Evolutionary conservation across 257 asterid species (phyloP).

Genomic region (Rhazya stricta): DNA sequence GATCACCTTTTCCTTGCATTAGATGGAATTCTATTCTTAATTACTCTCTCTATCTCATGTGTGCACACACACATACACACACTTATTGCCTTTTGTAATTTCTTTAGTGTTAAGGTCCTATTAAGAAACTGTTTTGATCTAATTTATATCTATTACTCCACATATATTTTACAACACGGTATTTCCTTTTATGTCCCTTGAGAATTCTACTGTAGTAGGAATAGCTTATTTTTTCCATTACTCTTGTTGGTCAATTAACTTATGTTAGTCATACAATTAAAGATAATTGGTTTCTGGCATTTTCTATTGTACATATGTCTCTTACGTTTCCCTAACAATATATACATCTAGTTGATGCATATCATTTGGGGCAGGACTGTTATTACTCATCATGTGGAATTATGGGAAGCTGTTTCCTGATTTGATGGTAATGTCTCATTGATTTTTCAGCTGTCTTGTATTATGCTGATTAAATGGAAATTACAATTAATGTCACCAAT

Average conservation of each 20-base stretch:
- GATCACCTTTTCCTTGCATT: neutral
- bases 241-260: too few relatives aligned
- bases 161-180: too few relatives aligned
- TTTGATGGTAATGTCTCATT: constrained; percentile 1
- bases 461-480: neutral
- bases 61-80: too few relatives aligned
- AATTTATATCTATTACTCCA: too few relatives aligned
- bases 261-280: neutral
- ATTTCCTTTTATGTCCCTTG: too few relatives aligned
- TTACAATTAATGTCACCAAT: neutral
- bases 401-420: neutral
- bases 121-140: too few relatives aligned
- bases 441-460: neutral
- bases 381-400: constrained; percentile 7
- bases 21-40: neutral
- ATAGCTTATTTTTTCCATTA: neutral
- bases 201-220: neutral
- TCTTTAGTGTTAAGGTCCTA: too few relatives aligned
- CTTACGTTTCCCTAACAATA: neutral
- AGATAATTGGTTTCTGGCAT: neutral
- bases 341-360: neutral
- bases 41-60: neutral
- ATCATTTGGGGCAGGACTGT: neutral
- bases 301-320: neutral
- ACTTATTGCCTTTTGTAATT: too few relatives aligned